Evolutionary conservation across 1,284 basidiomycete species (phyloP), one percentile per base, ranked within the genome.

Genomic region (Trichosporon sp.): DNA sequence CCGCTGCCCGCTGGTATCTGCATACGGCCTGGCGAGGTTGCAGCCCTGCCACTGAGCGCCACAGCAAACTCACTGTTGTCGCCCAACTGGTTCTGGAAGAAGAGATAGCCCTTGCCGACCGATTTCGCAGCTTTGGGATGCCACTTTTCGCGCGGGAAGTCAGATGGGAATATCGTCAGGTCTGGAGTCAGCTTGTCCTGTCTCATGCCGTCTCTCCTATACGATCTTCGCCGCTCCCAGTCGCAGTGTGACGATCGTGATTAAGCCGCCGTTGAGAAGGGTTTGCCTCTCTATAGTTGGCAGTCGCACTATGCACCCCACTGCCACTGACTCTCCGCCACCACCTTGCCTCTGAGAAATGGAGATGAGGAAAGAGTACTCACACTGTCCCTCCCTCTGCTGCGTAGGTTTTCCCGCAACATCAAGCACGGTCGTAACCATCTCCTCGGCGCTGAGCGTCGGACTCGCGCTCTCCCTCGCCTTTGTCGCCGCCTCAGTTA

Each of bases 61-160:
- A n/a, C n/a, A n/a, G n/a, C n/a, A n/a, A n/a, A 66, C 73, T 69
- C 58, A 76, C 73, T 73, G 49, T 67, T 66, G 63, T 77, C 75
- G 4, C 60, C 69, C 19, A 73, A 32, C 56, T 67, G 29, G 46
- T 69, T 62, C 36, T 62, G 33, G 40, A 77, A 25, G 37, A 77
- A 67, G 23, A 69, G 62, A 46, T 73, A 74, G n/a, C 69, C 71
- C 36, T 65, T 44, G 3, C 67, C 66, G n/a, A 21, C 31, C 0
- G 25, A 16, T 11, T 33, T 16, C 34, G 9, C 21, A 13, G 46
- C 13, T 29, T 21, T n/a, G 34, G 19, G 27, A 25, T 29, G 14
- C 21, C 10, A 46, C n/a, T 16, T 58, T 49, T n/a, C 23, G 13
- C 25, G 32, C 34, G 74, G 75, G 37, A 76, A 76, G 57, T 72